Percentiles rank a stretch among this genome's conserved stretches.
Evolutionary conservation across 495 filamentous ascomycete species (phyloP).

Genomic region (Penicillium odoratum): DNA sequence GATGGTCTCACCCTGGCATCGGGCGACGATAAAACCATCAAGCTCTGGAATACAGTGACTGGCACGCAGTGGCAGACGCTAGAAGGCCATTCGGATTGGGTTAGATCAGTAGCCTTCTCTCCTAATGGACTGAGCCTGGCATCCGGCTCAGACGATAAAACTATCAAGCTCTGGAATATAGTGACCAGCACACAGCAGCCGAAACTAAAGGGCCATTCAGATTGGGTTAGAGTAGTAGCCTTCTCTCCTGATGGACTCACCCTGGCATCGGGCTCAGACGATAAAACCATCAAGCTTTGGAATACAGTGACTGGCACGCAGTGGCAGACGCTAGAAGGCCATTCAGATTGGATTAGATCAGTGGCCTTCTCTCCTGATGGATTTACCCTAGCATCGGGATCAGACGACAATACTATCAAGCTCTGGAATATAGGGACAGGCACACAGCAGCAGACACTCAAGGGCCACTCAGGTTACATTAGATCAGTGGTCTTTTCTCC

Average conservation of each 20-base stretch:
- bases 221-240: slow-evolving; percentile 15
- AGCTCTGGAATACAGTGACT: too few species aligned
- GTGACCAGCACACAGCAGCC: too few species aligned
- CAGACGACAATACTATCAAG: neutral
- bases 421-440: slow-evolving; percentile 14
- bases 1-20: too few species aligned
- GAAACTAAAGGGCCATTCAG: slow-evolving; percentile 20
- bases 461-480: neutral
- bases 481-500: too few species aligned
- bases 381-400: slow-evolving; percentile 21
- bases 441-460: neutral
- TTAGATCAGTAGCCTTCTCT: too few species aligned
- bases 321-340: slow-evolving; percentile 23
- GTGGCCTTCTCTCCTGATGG: slow-evolving; percentile 31
- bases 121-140: too few species aligned
- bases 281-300: slow-evolving; percentile 18
- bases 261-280: slow-evolving; percentile 21
- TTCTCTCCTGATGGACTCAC: slow-evolving; percentile 29
- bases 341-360: slow-evolving; percentile 16
- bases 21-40: too few species aligned
- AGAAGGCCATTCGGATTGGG: too few species aligned
- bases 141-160: too few species aligned
- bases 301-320: slow-evolving; percentile 11
- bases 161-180: too few species aligned
- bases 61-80: too few species aligned